phyloP scores from a whole-genome alignment of 2,329 filamentous ascomycete species.

The Neofusicoccum laricinum region DNA sequence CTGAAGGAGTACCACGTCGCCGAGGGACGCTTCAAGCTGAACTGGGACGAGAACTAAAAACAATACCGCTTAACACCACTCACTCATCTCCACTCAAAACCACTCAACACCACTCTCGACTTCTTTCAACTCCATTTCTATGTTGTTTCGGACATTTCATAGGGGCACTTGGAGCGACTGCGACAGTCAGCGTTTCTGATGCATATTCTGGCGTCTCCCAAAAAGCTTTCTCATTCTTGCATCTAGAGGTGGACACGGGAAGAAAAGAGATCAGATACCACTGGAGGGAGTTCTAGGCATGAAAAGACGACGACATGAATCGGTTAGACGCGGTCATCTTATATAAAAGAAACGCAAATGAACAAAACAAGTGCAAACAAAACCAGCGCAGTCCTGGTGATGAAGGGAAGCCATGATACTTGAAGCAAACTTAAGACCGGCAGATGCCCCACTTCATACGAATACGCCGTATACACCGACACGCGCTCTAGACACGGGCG shows the following conservation, averaged over 20 bases:
- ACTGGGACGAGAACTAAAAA: conserved; percentile 62
- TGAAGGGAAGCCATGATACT: neutral
- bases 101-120: no score
- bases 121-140: neutral
- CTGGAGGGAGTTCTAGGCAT: neutral
- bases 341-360: neutral
- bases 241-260: neutral
- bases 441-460: no score
- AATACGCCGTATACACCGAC: no score
- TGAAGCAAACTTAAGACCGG: neutral
- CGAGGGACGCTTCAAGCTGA: conserved; percentile 71
- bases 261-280: neutral
- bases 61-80: no score
- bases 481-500: no score
- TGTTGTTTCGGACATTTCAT: neutral
- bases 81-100: no score
- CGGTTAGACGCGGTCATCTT: neutral
- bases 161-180: neutral
- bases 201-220: neutral
- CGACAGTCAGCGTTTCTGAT: neutral
- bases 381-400: no score
- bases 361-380: neutral
- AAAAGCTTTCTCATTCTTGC: neutral
- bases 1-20: conserved; percentile 74
- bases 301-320: neutral